phyloP scores from a whole-genome alignment of 2,329 filamentous ascomycete species.

The Clathrospora elynae region DNA sequence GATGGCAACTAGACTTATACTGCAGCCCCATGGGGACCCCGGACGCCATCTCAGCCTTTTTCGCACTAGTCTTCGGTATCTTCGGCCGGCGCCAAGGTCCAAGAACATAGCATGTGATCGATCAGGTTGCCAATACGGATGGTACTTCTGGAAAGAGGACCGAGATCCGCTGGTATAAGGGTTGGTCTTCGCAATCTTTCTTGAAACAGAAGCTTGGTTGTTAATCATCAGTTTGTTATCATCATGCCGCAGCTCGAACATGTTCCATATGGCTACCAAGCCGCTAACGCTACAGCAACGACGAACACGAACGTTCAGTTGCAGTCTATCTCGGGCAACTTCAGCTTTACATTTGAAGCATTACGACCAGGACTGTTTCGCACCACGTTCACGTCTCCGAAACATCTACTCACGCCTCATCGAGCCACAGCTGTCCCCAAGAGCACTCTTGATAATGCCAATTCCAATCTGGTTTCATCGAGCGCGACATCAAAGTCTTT shows the following conservation, averaged over 20 bases:
- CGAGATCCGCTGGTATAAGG: too few species aligned
- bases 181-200: background rate
- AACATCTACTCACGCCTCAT: constrained; percentile 68
- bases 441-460: constrained; percentile 42
- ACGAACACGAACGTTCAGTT: constrained; percentile 47
- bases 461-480: constrained; percentile 43
- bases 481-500: constrained; percentile 51
- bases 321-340: constrained; percentile 50
- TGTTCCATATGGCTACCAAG: constrained; percentile 47
- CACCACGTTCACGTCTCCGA: constrained; percentile 67
- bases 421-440: constrained; percentile 61
- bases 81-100: too few species aligned
- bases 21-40: constrained; percentile 36
- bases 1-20: constrained; percentile 20
- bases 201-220: background rate
- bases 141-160: too few species aligned
- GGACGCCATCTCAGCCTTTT: constrained; percentile 3
- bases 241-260: constrained; percentile 58
- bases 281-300: constrained; percentile 24
- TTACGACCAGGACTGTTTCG: constrained; percentile 68
- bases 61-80: constrained; percentile 19
- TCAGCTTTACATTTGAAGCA: constrained; percentile 67
- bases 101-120: background rate
- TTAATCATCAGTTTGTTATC: constrained; percentile 6
- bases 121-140: too few species aligned